A percentile compares a stretch with the other conserved stretches of the same genome.
These are phyloP conservation scores for Boletus bicolor DNA, from an alignment of 768 basidiomycete species.

Conservation along the genomic window DNA sequence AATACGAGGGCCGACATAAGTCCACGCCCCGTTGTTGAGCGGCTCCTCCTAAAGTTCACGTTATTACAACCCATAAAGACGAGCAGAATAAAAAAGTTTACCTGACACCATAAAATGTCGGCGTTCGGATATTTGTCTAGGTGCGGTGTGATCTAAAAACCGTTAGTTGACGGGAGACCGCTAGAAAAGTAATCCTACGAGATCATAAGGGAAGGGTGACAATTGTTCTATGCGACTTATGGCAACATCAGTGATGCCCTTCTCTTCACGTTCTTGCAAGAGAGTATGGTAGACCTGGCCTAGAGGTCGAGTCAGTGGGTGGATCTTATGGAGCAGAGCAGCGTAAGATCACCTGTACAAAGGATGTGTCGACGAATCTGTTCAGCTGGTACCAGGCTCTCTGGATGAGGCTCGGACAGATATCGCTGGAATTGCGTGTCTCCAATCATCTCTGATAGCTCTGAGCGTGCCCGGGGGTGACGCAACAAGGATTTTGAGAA, in stretches of 20 bases:
- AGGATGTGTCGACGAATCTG: slow-evolving; percentile 90
- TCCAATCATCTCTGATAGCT: slow-evolving; percentile 82
- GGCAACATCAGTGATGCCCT: slow-evolving; percentile 87
- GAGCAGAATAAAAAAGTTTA: slow-evolving; percentile 15
- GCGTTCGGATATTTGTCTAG: slow-evolving; percentile 97
- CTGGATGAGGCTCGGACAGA: slow-evolving; percentile 77
- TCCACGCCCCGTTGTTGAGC: slow-evolving; percentile 97
- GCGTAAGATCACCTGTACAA: slow-evolving; percentile 57
- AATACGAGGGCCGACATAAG: slow-evolving; percentile 89
- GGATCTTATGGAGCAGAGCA: background rate
- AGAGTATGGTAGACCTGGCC: slow-evolving; percentile 95
- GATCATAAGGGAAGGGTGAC: slow-evolving; percentile 96
- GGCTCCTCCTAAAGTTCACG: slow-evolving; percentile 71
- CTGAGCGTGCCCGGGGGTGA: slow-evolving; percentile 87
- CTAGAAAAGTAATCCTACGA: slow-evolving; percentile 46
- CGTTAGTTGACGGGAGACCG: slow-evolving; percentile 1
- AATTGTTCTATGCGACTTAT: slow-evolving; percentile 95
- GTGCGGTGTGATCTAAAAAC: slow-evolving; percentile 76
- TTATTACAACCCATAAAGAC: background rate
- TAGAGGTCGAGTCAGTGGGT: slow-evolving; percentile 19
- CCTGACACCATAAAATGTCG: slow-evolving; percentile 89
- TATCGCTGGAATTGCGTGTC: slow-evolving; percentile 93
- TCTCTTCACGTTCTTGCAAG: slow-evolving; percentile 84
- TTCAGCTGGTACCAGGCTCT: slow-evolving; percentile 72
- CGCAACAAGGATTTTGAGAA: slow-evolving; percentile 97